These are phyloP conservation scores for Ajuga chamaepitys DNA, from an alignment of 257 asterid species.

Conservation along the genomic window DNA sequence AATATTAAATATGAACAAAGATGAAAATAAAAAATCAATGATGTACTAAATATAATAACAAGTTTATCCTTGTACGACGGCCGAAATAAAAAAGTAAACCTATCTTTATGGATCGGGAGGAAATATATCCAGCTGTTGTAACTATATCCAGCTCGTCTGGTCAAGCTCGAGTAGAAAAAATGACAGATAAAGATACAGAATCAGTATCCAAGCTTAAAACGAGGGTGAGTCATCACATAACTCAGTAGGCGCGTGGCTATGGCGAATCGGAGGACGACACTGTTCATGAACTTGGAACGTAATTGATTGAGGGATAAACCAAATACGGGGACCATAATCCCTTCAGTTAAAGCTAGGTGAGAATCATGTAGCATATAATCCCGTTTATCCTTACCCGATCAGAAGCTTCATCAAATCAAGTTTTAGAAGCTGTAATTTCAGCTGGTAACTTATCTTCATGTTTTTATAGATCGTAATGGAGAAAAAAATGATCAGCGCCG, in stretches of 20 bases:
- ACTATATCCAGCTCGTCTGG: too few relatives aligned
- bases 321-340: not conserved
- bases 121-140: too few relatives aligned
- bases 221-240: too few relatives aligned
- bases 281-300: not conserved
- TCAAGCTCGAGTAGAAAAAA: not conserved
- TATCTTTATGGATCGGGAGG: too few relatives aligned
- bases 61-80: too few relatives aligned
- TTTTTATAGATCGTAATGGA: slow-evolving; percentile 22
- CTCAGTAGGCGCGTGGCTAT: slow-evolving; percentile 20
- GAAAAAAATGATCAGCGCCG: slow-evolving; percentile 14
- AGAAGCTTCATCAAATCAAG: not conserved
- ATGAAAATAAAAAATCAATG: too few relatives aligned
- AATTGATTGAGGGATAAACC: slow-evolving; percentile 14
- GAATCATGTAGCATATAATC: not conserved
- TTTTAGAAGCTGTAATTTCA: not conserved
- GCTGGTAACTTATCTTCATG: not conserved
- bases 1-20: too few relatives aligned
- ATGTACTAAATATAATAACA: too few relatives aligned
- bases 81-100: too few relatives aligned
- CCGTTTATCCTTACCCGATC: not conserved
- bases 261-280: not conserved
- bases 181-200: not conserved
- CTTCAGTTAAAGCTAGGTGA: too few relatives aligned
- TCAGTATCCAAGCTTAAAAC: not conserved